Conservation (phyloP, 768 basidiomycete species). For the Saitozyma podzolica region DNA sequence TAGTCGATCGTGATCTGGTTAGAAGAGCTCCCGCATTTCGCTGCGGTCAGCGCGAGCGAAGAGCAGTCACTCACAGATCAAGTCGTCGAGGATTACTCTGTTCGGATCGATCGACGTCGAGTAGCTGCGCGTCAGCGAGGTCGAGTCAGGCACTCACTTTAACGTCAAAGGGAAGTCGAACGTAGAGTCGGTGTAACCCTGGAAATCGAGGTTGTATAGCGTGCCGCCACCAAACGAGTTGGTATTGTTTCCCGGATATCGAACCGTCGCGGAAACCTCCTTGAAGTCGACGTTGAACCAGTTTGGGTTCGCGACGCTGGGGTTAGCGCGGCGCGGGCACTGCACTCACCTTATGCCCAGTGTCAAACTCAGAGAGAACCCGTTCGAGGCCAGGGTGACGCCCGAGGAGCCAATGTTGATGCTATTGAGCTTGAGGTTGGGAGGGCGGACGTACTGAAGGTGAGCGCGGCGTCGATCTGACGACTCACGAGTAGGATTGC, state of each 20-base stretch:
- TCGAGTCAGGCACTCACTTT: slow-evolving; percentile 27
- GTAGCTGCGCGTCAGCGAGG: slow-evolving; percentile 33
- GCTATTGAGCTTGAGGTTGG: slow-evolving; percentile 41
- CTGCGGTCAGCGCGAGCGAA: slow-evolving; percentile 14
- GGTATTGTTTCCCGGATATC: slow-evolving; percentile 35
- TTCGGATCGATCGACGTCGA: slow-evolving; percentile 44
- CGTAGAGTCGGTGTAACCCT: slow-evolving; percentile 41
- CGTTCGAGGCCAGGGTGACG: slow-evolving; percentile 35
- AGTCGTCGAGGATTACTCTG: slow-evolving; percentile 43
- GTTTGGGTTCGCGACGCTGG: slow-evolving; percentile 48
- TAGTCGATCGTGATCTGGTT: slow-evolving; percentile 50
- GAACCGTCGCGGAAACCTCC: slow-evolving; percentile 42
- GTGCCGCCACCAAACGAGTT: slow-evolving; percentile 47
- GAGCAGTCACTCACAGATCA: slow-evolving; percentile 39
- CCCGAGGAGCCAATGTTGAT: slow-evolving; percentile 41
- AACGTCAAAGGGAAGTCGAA: slow-evolving; percentile 50
- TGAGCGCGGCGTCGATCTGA: background rate
- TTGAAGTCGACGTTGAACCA: slow-evolving; percentile 51
- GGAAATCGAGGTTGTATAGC: slow-evolving; percentile 47
- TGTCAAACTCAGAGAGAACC: slow-evolving; percentile 42
- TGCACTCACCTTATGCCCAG: slow-evolving; percentile 38
- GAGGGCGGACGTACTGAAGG: slow-evolving; percentile 49
- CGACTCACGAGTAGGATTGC: slow-evolving; percentile 43
- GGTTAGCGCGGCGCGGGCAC: background rate
- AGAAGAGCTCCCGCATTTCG: slow-evolving; percentile 39